These are phyloP conservation scores for Leccinum pellstonianum DNA, from an alignment of 768 basidiomycete genomes.

Conservation along the genomic window DNA sequence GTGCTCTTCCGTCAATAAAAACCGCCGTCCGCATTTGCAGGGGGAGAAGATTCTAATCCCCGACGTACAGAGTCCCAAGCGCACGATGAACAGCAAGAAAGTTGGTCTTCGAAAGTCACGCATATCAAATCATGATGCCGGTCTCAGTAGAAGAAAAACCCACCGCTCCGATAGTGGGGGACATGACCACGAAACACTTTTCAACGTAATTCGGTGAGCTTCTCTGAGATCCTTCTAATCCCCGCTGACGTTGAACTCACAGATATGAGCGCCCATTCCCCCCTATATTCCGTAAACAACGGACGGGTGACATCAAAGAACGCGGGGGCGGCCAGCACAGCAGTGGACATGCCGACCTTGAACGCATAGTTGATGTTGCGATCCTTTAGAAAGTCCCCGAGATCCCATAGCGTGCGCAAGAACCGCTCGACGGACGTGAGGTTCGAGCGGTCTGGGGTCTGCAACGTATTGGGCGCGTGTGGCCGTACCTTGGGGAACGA, in stretches of 20 bases:
- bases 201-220: slow-evolving; percentile 6
- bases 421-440: slow-evolving; percentile 61
- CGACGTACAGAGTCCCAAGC: slow-evolving; percentile 74
- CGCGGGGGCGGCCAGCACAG: slow-evolving; percentile 82
- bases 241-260: slow-evolving; percentile 41
- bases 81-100: slow-evolving; percentile 80
- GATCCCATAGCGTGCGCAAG: slow-evolving; percentile 69
- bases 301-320: slow-evolving; percentile 80
- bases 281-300: slow-evolving; percentile 76
- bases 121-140: slow-evolving; percentile 8
- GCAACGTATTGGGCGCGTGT: slow-evolving; percentile 83
- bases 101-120: slow-evolving; percentile 62
- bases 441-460: slow-evolving; percentile 64
- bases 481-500: slow-evolving; percentile 80
- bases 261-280: slow-evolving; percentile 96
- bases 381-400: slow-evolving; percentile 64
- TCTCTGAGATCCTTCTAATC: slow-evolving; percentile 7
- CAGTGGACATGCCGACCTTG: slow-evolving; percentile 82
- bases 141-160: slow-evolving; percentile 22
- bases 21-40: slow-evolving; percentile 1
- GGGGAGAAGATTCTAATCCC: neutral
- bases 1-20: slow-evolving; percentile 8
- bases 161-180: slow-evolving; percentile 85
- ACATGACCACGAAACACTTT: slow-evolving; percentile 88
- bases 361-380: slow-evolving; percentile 83